These are phyloP conservation scores for Aquilaria malaccensis DNA, from an alignment of 345 rosid genomes.

Conservation along the genomic window DNA sequence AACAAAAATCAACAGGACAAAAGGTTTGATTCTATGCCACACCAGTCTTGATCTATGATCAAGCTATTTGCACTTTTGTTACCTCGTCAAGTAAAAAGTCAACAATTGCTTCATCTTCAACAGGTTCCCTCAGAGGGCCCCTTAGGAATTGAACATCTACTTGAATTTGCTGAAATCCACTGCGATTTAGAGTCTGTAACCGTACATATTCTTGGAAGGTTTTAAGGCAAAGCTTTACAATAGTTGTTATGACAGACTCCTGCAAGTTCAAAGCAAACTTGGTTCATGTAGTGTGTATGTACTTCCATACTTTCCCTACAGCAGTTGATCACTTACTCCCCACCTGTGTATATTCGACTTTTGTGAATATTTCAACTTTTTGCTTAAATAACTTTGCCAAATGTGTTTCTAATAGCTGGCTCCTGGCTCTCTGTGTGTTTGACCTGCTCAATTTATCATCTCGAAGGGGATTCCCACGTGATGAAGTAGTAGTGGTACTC, in stretches of 20 bases:
- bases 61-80: constrained; percentile 2
- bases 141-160: constrained; percentile 89
- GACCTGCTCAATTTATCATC: constrained; percentile 68
- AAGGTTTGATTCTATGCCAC: neutral
- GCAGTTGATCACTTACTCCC: constrained; percentile 1
- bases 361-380: constrained; percentile 94
- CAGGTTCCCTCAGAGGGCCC: constrained; percentile 56
- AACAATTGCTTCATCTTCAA: constrained; percentile 80
- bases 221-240: constrained; percentile 76
- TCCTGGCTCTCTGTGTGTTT: constrained; percentile 75
- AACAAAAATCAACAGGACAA: neutral
- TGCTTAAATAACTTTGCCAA: constrained; percentile 97
- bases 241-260: constrained; percentile 79
- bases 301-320: neutral
- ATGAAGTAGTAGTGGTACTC: constrained; percentile 75
- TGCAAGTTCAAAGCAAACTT: constrained; percentile 28
- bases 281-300: constrained; percentile 2
- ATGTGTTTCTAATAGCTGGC: constrained; percentile 98
- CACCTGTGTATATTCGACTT: constrained; percentile 95
- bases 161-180: constrained; percentile 99
- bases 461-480: constrained; percentile 75
- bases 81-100: constrained; percentile 99
- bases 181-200: constrained; percentile 84
- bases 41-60: neutral
- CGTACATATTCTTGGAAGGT: constrained; percentile 94